phyloP scores from a whole-genome alignment of 805 yeast genomes.

The Kodamaea laetipori region DNA sequence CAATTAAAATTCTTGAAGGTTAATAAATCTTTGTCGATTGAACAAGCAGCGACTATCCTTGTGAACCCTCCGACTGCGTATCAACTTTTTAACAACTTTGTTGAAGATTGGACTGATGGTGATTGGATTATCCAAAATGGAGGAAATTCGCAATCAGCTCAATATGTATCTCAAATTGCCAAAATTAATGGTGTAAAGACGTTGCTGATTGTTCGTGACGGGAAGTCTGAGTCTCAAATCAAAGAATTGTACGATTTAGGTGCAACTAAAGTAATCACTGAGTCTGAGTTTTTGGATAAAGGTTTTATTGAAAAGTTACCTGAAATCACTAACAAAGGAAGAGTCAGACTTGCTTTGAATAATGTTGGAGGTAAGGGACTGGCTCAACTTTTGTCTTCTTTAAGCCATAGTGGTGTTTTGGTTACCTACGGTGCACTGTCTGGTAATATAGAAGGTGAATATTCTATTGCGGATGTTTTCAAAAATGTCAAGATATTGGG shows the following conservation, averaged over 20 bases:
- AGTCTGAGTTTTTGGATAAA: conserved; percentile 24
- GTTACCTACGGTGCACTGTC: conserved; percentile 31
- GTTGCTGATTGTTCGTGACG: conserved; percentile 31
- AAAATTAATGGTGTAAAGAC: conserved; percentile 26
- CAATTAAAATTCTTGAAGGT: conserved; percentile 4
- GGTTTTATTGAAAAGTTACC: conserved; percentile 21
- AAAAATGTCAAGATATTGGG: conserved; percentile 32
- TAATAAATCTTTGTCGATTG: conserved; percentile 7
- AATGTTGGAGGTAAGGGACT: conserved; percentile 31
- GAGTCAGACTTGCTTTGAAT: conserved; percentile 34
- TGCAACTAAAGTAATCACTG: conserved; percentile 24
- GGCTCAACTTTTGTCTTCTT: conserved; percentile 23
- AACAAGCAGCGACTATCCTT: conserved; percentile 23
- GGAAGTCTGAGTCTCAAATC: conserved; percentile 26
- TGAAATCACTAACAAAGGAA: conserved; percentile 18
- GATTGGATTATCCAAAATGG: conserved; percentile 39
- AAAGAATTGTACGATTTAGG: conserved; percentile 28
- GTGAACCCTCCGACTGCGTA: conserved; percentile 26
- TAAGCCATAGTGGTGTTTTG: conserved; percentile 28
- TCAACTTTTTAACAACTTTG: conserved; percentile 21
- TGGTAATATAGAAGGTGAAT: conserved; percentile 21
- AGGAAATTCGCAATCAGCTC: conserved; percentile 37
- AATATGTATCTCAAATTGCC: conserved; percentile 34
- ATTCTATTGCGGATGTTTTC: conserved; percentile 26
- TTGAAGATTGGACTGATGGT: conserved; percentile 23